These are phyloP conservation scores for Aaosphaeria arxii DNA, from an alignment of 2,329 filamentous ascomycete species.

Conservation along the genomic window DNA sequence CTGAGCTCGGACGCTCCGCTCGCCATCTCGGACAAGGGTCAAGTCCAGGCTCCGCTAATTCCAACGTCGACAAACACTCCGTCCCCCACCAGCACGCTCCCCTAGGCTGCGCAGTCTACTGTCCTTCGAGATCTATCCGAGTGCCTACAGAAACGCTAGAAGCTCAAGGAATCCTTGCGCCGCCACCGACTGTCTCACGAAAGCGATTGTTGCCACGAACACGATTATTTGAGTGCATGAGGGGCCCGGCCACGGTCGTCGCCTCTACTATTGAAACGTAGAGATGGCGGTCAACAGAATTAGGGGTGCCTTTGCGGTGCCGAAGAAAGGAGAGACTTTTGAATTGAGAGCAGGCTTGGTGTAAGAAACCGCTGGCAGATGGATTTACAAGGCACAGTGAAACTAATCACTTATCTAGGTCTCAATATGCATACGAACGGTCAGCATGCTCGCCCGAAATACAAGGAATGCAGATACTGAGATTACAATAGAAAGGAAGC, in stretches of 20 bases:
- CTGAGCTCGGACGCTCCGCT: background rate
- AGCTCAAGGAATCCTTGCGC: background rate
- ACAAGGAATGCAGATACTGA: slow-evolving; percentile 28
- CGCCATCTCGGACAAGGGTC: background rate
- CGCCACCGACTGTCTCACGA: slow-evolving; percentile 1
- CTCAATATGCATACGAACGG: slow-evolving; percentile 97
- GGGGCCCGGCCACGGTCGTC: slow-evolving; percentile 30
- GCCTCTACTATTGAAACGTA: slow-evolving; percentile 25
- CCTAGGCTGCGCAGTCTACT: background rate
- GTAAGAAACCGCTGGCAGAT: slow-evolving; percentile 34
- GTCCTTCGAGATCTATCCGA: background rate
- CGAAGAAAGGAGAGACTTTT: slow-evolving; percentile 96
- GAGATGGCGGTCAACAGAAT: slow-evolving; percentile 95
- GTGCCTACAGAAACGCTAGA: background rate
- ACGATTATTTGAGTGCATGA: slow-evolving; percentile 23
- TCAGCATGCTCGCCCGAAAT: slow-evolving; percentile 27
- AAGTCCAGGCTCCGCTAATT: background rate
- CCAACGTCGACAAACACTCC: background rate
- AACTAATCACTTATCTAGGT: slow-evolving; percentile 48
- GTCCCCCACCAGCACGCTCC: slow-evolving; percentile 3
- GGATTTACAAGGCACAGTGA: background rate
- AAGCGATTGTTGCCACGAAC: slow-evolving; percentile 1
- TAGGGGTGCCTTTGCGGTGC: slow-evolving; percentile 86
- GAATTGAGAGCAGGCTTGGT: slow-evolving; percentile 91
- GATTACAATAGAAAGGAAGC: slow-evolving; percentile 72